These are phyloP conservation scores for Polytrichum formosum DNA, from an alignment of 225 moss, liverwort and hornwort species.

Conservation along the genomic window DNA sequence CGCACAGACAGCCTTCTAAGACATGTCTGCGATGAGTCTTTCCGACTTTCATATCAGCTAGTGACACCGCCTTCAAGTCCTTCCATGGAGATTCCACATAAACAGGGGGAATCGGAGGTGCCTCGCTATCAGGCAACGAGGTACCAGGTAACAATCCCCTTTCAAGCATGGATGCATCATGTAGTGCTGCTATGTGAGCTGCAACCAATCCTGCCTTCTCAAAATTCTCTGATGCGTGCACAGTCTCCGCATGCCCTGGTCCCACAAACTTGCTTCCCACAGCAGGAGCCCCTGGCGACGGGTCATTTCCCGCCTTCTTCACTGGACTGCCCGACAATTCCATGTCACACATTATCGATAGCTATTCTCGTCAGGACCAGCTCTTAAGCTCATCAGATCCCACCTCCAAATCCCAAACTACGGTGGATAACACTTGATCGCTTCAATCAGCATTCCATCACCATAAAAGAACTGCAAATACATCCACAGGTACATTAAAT, in stretches of 20 bases:
- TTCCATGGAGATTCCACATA: slow-evolving; percentile 52
- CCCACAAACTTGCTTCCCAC: slow-evolving; percentile 34
- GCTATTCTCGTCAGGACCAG: not conserved
- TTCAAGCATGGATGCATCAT: slow-evolving; percentile 76
- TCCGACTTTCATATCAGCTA: slow-evolving; percentile 76
- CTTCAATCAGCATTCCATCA: slow-evolving; percentile 46
- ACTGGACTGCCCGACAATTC: slow-evolving; percentile 16
- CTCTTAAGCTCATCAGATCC: slow-evolving; percentile 7
- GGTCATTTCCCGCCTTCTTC: slow-evolving; percentile 10
- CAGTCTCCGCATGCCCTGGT: slow-evolving; percentile 40
- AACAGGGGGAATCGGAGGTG: slow-evolving; percentile 46
- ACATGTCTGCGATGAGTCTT: slow-evolving; percentile 79
- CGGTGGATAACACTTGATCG: slow-evolving; percentile 30
- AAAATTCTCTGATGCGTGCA: slow-evolving; percentile 67
- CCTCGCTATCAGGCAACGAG: slow-evolving; percentile 43
- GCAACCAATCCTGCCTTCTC: slow-evolving; percentile 61
- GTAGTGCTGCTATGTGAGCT: slow-evolving; percentile 66
- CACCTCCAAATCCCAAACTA: slow-evolving; percentile 19
- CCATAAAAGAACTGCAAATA: slow-evolving; percentile 25
- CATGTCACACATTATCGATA: slow-evolving; percentile 15
- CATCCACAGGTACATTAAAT: not conserved
- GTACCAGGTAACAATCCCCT: slow-evolving; percentile 64
- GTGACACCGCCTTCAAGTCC: slow-evolving; percentile 42
- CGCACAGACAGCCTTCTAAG: slow-evolving; percentile 66
- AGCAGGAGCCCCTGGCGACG: slow-evolving; percentile 16